phyloP scores from a whole-genome alignment of 345 rosid genomes.

The Eutrema japonicum region DNA sequence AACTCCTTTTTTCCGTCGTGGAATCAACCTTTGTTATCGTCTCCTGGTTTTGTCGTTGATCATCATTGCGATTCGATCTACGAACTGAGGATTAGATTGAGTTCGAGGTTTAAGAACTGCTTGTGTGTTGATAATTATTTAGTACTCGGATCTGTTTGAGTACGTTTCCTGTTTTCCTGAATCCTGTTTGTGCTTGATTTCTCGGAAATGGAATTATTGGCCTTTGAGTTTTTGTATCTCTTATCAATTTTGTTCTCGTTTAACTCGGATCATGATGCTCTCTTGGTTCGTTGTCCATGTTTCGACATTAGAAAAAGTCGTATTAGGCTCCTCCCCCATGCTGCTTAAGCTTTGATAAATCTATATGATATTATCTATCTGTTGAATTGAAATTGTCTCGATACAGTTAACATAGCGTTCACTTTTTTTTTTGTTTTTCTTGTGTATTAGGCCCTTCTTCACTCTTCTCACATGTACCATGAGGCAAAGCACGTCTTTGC shows the following conservation, averaged over 20 bases:
- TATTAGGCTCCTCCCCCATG: constrained; percentile 15
- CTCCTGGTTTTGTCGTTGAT: not conserved
- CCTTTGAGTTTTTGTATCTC: not conserved
- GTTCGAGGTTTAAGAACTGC: constrained; percentile 15
- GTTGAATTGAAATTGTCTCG: not conserved
- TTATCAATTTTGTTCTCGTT: not conserved
- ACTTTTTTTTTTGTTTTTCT: not conserved
- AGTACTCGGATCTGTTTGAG: constrained; percentile 21
- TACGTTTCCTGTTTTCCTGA: not conserved
- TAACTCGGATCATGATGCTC: constrained; percentile 9
- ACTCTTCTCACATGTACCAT: constrained; percentile 98
- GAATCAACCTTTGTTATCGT: not conserved
- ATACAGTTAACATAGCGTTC: not conserved
- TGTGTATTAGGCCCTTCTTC: constrained; percentile 82
- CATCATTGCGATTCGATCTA: constrained; percentile 24
- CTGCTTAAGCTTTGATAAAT: constrained; percentile 15
- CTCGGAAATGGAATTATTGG: constrained; percentile 10
- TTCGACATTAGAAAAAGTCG: not conserved
- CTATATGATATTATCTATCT: not conserved
- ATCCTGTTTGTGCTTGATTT: not conserved
- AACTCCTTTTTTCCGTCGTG: not conserved
- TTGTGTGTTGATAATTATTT: constrained; percentile 21
- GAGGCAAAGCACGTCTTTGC: constrained; percentile 92
- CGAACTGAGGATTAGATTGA: constrained; percentile 16
- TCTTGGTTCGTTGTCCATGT: not conserved